Evolutionary conservation across 768 basidiomycete genomes (phyloP).

Genomic region (Pleurotus pulmonarius): DNA sequence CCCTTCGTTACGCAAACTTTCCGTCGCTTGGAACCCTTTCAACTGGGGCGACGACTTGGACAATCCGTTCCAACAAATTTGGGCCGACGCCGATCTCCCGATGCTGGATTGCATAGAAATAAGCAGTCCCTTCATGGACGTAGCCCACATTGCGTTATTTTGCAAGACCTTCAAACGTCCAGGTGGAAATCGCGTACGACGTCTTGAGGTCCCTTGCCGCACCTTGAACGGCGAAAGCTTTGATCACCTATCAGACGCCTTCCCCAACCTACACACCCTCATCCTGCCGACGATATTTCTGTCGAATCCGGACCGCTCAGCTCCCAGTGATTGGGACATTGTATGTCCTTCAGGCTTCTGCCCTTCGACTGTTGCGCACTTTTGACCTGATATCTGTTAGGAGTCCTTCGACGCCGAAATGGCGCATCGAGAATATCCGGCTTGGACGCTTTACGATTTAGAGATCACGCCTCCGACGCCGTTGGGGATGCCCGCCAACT

Average conservation of each 20-base stretch:
- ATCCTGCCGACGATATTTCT: neutral
- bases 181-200: neutral
- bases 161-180: too few relatives aligned
- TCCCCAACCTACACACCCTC: neutral
- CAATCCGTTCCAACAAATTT: too few relatives aligned
- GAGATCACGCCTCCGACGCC: neutral
- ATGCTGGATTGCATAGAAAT: too few relatives aligned
- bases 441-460: neutral
- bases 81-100: too few relatives aligned
- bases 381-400: neutral
- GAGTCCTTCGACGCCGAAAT: neutral
- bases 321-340: neutral
- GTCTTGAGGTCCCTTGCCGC: neutral
- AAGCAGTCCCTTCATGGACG: too few relatives aligned
- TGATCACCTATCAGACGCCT: neutral
- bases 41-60: too few relatives aligned
- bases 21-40: too few relatives aligned
- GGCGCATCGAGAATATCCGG: neutral
- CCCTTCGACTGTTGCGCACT: neutral
- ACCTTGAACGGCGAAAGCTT: neutral
- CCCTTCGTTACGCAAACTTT: too few relatives aligned
- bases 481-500: too few relatives aligned
- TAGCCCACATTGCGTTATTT: too few relatives aligned
- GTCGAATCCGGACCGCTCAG: neutral
- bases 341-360: neutral